Base-by-base conservation (phyloP, 345 rosid genomes). In the Pugionium dolabratum region DNA sequence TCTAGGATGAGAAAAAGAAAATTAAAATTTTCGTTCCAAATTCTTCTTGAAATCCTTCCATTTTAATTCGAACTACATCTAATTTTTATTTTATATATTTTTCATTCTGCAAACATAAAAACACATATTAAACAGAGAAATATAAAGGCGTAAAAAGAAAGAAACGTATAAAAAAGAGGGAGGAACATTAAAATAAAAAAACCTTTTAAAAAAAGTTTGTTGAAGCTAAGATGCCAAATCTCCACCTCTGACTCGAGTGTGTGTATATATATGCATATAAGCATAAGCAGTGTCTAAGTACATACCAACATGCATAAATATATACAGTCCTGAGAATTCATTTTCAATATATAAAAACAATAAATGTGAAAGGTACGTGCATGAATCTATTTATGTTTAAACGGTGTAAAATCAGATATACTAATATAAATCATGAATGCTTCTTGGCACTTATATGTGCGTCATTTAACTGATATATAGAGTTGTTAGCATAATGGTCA, bases 231-330 rank as follows among this genome's bases (percentile, higher is more conserved):
- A 52, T 53, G 54, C 32, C 50, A 62, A 62, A 70, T 62, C 75
- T 62, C 69, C 75, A 62, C 57, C 75, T 62, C 43, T 63, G 63
- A 70, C 50, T 62, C 62, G 62, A 54, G 34, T 53, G 53, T 53
- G 18, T 18, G 18, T 18, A 18, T 18, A 35, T 35, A 61, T 43
- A 47, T 59, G 62, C 50, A 70, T 62, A 33, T 54, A 47, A 54
- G 69, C 69, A 54, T 1, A 58, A 62, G 37, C 69, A 54, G 0
- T 62, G 75, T 71, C 69, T 37, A 71, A 46, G 43, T 71, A 31
- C 75, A 44, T 63, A 56, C 7, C 55, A 45, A 55, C 71, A 67
- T 67, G 63, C 71, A 67, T 40, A 18, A 8, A 35, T 42, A 32
- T 65, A 65, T 63, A 54, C 3, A 62, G 39, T 35, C 39, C 5